These are phyloP conservation scores for Pseudonitzschia pungens DNA, from an alignment of 108 stramenopile species.

Conservation along the genomic window DNA sequence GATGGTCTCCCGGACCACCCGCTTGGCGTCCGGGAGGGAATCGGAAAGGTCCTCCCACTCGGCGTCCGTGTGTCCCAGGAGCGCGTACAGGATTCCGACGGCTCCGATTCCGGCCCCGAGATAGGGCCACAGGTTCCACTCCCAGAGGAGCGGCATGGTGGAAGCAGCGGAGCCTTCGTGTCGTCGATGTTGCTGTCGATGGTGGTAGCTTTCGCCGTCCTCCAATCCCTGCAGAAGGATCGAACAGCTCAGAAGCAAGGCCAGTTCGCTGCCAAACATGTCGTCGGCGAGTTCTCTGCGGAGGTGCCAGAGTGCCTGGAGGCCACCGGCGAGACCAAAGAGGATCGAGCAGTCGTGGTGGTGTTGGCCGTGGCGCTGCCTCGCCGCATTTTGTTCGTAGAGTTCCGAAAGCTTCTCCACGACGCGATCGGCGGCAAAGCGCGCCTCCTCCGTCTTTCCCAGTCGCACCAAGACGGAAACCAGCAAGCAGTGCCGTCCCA, in stretches of 20 bases:
- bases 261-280: background rate
- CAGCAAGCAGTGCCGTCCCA: background rate
- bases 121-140: constrained; percentile 2
- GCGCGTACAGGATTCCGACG: constrained; percentile 2
- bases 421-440: background rate
- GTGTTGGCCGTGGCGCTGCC: background rate
- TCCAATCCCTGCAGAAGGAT: constrained; percentile 5
- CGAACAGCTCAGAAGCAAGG: background rate
- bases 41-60: background rate
- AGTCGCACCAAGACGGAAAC: background rate
- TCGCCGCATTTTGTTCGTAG: background rate
- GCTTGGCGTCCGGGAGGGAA: background rate
- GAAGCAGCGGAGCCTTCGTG: no score
- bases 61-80: constrained; percentile 1
- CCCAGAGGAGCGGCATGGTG: background rate
- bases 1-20: background rate
- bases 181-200: background rate
- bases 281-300: background rate
- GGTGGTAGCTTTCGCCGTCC: background rate
- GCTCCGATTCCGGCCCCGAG: constrained; percentile 7
- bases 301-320: constrained; percentile 6
- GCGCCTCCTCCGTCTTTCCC: constrained; percentile 2
- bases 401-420: background rate
- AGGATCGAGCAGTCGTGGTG: constrained; percentile 4
- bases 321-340: constrained; percentile 1